Conservation (phyloP, 2,329 filamentous ascomycete species). For the Paraphoma chrysanthemicola region DNA sequence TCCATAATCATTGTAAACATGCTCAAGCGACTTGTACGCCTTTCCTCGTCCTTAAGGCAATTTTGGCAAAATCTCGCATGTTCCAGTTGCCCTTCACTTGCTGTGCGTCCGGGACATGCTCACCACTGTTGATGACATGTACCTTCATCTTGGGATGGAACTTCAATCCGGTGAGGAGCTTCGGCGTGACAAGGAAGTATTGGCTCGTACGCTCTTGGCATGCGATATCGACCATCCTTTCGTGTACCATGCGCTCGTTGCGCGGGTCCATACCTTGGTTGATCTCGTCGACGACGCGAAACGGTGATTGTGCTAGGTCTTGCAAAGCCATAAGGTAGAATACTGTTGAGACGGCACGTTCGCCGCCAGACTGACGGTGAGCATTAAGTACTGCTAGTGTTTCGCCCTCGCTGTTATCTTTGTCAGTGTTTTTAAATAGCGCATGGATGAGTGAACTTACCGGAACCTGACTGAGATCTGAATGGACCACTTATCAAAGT, state of each 20-base stretch:
- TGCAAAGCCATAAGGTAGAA: conserved; percentile 99
- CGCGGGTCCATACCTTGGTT: conserved; percentile 99
- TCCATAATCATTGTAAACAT: background rate
- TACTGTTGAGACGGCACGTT: conserved; percentile 94
- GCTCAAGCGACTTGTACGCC: conserved; percentile 15
- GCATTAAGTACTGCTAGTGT: conserved; percentile 83
- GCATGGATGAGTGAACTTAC: conserved; percentile 54
- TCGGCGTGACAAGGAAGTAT: conserved; percentile 98
- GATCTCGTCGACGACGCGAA: conserved; percentile 98
- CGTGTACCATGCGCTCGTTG: conserved; percentile 97
- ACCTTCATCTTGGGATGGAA: conserved; percentile 94
- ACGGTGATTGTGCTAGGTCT: conserved; percentile 89
- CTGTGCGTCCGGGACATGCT: conserved; percentile 58
- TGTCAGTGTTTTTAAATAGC: no score
- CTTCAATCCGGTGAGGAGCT: conserved; percentile 82
- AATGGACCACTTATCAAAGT: conserved; percentile 94
- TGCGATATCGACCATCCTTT: conserved; percentile 97
- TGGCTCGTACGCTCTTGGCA: conserved; percentile 76
- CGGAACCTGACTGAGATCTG: conserved; percentile 96
- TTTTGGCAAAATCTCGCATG: conserved; percentile 48
- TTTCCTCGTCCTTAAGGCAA: conserved; percentile 41
- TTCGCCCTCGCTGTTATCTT: conserved; percentile 65
- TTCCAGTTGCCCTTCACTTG: conserved; percentile 50
- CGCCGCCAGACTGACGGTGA: conserved; percentile 94
- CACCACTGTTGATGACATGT: conserved; percentile 90